Percentiles rank a stretch among this genome's conserved stretches.
These are phyloP conservation scores for Cytospora piceicola DNA, from an alignment of 2,329 filamentous ascomycete genomes.

Conservation along the genomic window DNA sequence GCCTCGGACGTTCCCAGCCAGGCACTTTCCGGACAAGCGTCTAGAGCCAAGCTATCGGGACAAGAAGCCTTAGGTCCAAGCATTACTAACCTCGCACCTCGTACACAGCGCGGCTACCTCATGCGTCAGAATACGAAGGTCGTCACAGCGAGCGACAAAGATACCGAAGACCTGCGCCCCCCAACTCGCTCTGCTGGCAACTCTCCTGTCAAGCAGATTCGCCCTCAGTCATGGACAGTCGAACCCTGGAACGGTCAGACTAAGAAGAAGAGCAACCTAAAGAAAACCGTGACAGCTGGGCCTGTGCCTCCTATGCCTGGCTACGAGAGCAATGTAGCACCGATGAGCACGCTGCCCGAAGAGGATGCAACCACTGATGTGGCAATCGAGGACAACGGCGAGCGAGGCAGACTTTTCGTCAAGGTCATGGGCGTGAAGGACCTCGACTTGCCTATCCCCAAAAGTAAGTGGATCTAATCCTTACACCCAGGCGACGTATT, in stretches of 20 bases:
- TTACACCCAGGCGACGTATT: constrained; percentile 3
- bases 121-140: constrained; percentile 99
- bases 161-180: constrained; percentile 56
- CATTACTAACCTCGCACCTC: constrained; percentile 63
- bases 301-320: constrained; percentile 83
- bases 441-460: constrained; percentile 86
- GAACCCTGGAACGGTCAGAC: constrained; percentile 92
- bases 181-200: constrained; percentile 65
- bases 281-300: constrained; percentile 60
- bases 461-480: constrained; percentile 64
- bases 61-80: constrained; percentile 30
- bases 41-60: constrained; percentile 35
- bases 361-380: constrained; percentile 63
- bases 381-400: constrained; percentile 74
- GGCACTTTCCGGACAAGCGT: constrained; percentile 50
- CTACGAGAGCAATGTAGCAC: constrained; percentile 77
- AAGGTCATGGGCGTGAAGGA: constrained; percentile 99
- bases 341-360: constrained; percentile 70
- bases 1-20: constrained; percentile 23
- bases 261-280: constrained; percentile 67
- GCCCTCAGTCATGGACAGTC: constrained; percentile 91
- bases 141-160: constrained; percentile 85
- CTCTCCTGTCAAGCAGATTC: constrained; percentile 74
- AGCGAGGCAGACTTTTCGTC: constrained; percentile 90
- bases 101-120: constrained; percentile 90